phyloP scores from a whole-genome alignment of 2,329 filamentous ascomycete species.

The Pezicula neosporulosa region DNA sequence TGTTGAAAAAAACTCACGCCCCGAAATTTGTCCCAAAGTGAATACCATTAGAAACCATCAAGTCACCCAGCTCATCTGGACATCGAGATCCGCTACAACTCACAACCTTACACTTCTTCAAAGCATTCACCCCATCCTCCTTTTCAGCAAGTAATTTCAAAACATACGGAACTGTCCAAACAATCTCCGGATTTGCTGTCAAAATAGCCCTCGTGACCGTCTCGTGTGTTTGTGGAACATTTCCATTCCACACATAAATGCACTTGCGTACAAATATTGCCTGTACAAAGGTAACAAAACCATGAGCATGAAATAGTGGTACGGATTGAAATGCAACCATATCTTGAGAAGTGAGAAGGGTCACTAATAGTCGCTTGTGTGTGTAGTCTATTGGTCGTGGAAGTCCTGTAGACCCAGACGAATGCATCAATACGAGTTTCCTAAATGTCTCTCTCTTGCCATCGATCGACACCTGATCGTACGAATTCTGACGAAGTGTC shows the following conservation, averaged over 20 bases:
- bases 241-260: slow-evolving; percentile 50
- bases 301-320: slow-evolving; percentile 56
- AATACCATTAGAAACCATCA: slow-evolving; percentile 47
- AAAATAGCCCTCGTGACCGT: slow-evolving; percentile 41
- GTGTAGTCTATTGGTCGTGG: slow-evolving; percentile 61
- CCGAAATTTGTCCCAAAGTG: slow-evolving; percentile 54
- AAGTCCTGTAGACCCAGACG: slow-evolving; percentile 51
- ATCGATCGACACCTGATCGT: slow-evolving; percentile 7
- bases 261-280: slow-evolving; percentile 40
- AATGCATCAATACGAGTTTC: slow-evolving; percentile 22
- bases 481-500: not conserved
- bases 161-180: slow-evolving; percentile 60
- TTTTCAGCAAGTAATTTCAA: slow-evolving; percentile 60
- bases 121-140: slow-evolving; percentile 44
- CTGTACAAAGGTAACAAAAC: slow-evolving; percentile 48
- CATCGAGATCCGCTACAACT: slow-evolving; percentile 54
- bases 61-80: slow-evolving; percentile 54
- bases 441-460: slow-evolving; percentile 17
- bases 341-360: slow-evolving; percentile 18
- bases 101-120: slow-evolving; percentile 46
- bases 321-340: slow-evolving; percentile 42
- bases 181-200: slow-evolving; percentile 43
- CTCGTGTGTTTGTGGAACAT: slow-evolving; percentile 49
- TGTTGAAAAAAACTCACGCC: slow-evolving; percentile 33
- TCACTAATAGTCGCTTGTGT: slow-evolving; percentile 46